A percentile compares a stretch with the other conserved stretches of the same genome.
Evolutionary conservation across 108 stramenopile genomes (phyloP).

Genomic region (Fistulifera pelliculosa): DNA sequence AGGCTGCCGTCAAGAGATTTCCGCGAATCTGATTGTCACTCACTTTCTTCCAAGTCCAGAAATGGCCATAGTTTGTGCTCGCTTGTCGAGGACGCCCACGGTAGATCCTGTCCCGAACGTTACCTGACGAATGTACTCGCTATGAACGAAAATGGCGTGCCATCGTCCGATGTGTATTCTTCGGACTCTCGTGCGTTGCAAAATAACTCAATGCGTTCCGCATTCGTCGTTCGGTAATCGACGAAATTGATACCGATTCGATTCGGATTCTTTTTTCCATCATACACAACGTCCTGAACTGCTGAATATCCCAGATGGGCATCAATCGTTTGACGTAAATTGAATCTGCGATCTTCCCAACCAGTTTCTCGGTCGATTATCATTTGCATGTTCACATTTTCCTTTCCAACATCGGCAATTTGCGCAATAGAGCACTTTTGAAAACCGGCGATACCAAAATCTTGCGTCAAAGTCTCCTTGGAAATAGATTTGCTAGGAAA

Average conservation of each 20-base stretch:
- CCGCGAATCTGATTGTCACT: conserved; percentile 23
- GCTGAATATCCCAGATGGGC: conserved; percentile 65
- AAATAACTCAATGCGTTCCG: conserved; percentile 80
- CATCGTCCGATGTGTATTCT: conserved; percentile 8
- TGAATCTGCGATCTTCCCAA: conserved; percentile 47
- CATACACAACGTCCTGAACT: conserved; percentile 46
- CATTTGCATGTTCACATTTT: conserved; percentile 23
- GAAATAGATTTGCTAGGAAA: conserved; percentile 58
- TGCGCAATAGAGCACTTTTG: conserved; percentile 68
- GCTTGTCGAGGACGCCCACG: conserved; percentile 77
- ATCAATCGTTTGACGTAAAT: conserved; percentile 36
- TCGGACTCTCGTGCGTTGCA: conserved; percentile 74
- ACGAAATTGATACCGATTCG: conserved; percentile 68
- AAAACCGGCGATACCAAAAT: conserved; percentile 59
- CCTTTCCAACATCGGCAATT: conserved; percentile 62
- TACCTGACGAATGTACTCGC: conserved; percentile 74
- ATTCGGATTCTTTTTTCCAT: conserved; percentile 57
- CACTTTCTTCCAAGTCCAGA: conserved; percentile 58
- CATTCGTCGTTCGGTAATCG: conserved; percentile 65
- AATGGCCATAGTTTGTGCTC: conserved; percentile 62
- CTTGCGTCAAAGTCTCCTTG: conserved; percentile 31
- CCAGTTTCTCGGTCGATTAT: conserved; percentile 47
- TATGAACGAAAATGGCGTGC: conserved; percentile 40
- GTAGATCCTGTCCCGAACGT: conserved; percentile 63
- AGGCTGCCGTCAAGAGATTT: conserved; percentile 66